Evolutionary conservation across 345 rosid species (phyloP), one percentile per base, ranked within the genome.

Genomic region (Cardamine chenopodiifolia): DNA sequence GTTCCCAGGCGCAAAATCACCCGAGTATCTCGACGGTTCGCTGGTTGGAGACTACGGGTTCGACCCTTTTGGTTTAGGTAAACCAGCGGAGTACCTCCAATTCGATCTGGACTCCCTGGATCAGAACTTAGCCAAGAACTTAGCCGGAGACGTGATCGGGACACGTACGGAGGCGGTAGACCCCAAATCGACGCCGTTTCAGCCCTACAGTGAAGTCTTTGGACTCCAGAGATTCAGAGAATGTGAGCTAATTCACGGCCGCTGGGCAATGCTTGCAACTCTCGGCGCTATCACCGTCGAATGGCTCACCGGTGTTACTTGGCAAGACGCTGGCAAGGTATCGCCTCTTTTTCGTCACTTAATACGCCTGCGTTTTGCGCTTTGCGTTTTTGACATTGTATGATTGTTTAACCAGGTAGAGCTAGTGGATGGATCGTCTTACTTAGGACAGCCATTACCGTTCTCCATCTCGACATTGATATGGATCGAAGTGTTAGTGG

Each of bases 391-490:
- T 25, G 67, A 25, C 25, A 35, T 18, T 55, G n/a, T 52, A 13
- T 52, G 53, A 59, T 39, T 44, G 19, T 11, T 35, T 61, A 1
- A 11, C 29, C 85, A 94, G 98, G 97, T 91, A 31, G 98, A 94
- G 83, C 83, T 91, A 2, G 86, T 91, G 1, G 98, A 94, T 76
- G 97, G 98, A 4, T 91, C 98, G 20, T 88, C 96, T 1, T 94
- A 94, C 87, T 89, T 94, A 0, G 98, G 97, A 5, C 96, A 91
- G 37, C 97, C 97, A 47, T 82, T 94, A 6, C 97, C 96, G 0
- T 94, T 91, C 81, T 91, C 97, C 8, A 87, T 94, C 4, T 78
- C 96, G 10, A 82, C 97, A 3, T 72, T 94, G 90, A 94, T 94
- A 53, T 89, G 89, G 97, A 89, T 94, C 58, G 96, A 94, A 82